Base-by-base conservation (phyloP, 345 rosid species). In the Citrus glauca region DNA sequence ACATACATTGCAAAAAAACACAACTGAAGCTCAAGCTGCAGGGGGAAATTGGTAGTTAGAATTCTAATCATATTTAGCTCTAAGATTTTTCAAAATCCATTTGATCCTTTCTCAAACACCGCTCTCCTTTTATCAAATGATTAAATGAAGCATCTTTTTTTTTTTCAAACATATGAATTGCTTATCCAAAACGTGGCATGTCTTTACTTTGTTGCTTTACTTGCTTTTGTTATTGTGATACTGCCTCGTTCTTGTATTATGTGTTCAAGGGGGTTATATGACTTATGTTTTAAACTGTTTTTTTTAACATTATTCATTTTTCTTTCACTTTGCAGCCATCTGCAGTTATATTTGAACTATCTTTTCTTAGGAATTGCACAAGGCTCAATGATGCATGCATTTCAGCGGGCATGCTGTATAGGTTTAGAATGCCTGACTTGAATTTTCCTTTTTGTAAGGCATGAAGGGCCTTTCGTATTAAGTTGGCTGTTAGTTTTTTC, bases 1-100 rank as follows among this genome's bases (percentile, higher is more conserved):
- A 53, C 53, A 67, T 64, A 81, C 85, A 87, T 67, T 63, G 89
- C 79, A 3, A 71, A 0, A 80, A 90, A 67, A 53, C 89, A 89
- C 3, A 86, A 27, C 68, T 79, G 89, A 76, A 90, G 87, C 87
- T 88, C 87, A 62, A 87, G 78, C 63, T 77, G 88, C 77, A 89
- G 16, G 2, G 94, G 91, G 56, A 87, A 91, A 9, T 86, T 84
- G 13, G 76, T 73, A 37, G 89, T 87, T 60, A 91, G 88, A 77
- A 89, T 56, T 50, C n/a, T 19, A 27, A 72, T 57, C 89, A 85
- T 85, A 65, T 65, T 65, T 9, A 65, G 68, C 40, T 16, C 40
- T 65, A 17, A 65, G 6, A 28, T 6, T 33, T 65, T 33, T 19
- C 22, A 32, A 20, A 65, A 65, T 65, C 42, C 68, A 17, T 33